Conservation (phyloP, 192 early-diverging fungal species). For the Funneliformis geosporum region DNA sequence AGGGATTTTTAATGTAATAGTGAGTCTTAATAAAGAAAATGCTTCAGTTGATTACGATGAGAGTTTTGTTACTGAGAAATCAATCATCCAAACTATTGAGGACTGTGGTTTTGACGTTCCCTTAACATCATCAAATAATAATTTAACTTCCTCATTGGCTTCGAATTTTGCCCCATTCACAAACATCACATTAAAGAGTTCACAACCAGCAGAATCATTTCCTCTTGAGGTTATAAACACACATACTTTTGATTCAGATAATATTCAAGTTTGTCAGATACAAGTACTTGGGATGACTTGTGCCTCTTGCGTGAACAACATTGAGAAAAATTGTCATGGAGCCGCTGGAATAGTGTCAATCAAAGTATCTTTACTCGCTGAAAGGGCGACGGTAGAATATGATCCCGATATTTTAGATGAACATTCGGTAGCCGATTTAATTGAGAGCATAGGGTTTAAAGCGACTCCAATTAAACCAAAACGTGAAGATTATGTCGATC, state of each 20-base stretch:
- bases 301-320: constrained; percentile 84
- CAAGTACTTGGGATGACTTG: constrained; percentile 95
- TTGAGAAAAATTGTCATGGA: constrained; percentile 69
- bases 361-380: constrained; percentile 84
- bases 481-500: constrained; percentile 53
- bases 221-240: constrained; percentile 12
- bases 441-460: constrained; percentile 74
- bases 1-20: constrained; percentile 11
- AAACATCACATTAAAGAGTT: not conserved
- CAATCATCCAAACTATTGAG: constrained; percentile 57
- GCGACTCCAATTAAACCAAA: constrained; percentile 59
- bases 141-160: not conserved
- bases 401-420: constrained; percentile 50
- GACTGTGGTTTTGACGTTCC: constrained; percentile 68
- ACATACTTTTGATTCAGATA: constrained; percentile 3
- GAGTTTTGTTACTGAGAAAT: not conserved
- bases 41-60: constrained; percentile 34
- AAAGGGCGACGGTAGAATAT: constrained; percentile 74
- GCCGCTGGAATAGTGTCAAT: constrained; percentile 67
- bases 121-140: constrained; percentile 11
- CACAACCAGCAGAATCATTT: not conserved
- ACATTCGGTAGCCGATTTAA: constrained; percentile 59
- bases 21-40: constrained; percentile 40
- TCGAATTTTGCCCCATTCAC: constrained; percentile 10
- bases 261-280: constrained; percentile 48